Base-by-base conservation (phyloP, 2,329 filamentous ascomycete genomes). In the Pestalotiopsis sp. region DNA sequence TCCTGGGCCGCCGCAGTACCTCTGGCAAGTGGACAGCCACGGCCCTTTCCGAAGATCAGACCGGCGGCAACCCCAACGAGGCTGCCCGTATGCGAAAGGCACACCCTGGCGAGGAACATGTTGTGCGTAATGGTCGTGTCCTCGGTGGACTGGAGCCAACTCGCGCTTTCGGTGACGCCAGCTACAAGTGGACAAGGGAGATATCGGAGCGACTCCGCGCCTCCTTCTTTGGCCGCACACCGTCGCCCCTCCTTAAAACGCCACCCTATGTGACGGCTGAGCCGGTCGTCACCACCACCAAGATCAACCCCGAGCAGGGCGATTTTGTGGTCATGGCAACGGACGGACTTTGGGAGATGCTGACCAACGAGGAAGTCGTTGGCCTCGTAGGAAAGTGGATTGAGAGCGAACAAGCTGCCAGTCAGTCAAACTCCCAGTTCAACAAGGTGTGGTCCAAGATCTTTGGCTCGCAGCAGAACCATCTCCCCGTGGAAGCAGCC, bases 191-290 rank as follows among this genome's bases (percentile, higher is more conserved):
- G 96, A 93, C 89, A 69, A 88, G 89, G 65, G 94, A 97, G 70
- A 92, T 94, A 0, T 93, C 96, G 69, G 89, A 93, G 66, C 91
- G 92, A 74, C 87, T 99, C 67, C 94, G 94, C 78, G 86, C 87
- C 72, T 91, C 92, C 39, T 99, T 97, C 85, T 98, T 98, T 76
- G 94, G 93, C 25, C 90, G 94, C 64, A 92, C 89, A 14, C 91
- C 93, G 2, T 93, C 92, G 11, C 87, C 90, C 17, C 84, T 94
- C 39, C 85, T 98, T 69, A 94, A 93, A 80, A 98, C 95, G 0
- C 96, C 96, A 9, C 96, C 96, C 0, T 99, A 99, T 76, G 96
- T 99, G 56, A 99, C 96, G 3, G 96, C 96, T 1, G 97, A 99
- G 81, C 96, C 96, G 2, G 87, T 98, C 25, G 89, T 99, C 66